Evolutionary conservation across 805 yeast genomes (phyloP), one percentile per base, ranked within the genome.

Genomic region (Candida golubevii): DNA sequence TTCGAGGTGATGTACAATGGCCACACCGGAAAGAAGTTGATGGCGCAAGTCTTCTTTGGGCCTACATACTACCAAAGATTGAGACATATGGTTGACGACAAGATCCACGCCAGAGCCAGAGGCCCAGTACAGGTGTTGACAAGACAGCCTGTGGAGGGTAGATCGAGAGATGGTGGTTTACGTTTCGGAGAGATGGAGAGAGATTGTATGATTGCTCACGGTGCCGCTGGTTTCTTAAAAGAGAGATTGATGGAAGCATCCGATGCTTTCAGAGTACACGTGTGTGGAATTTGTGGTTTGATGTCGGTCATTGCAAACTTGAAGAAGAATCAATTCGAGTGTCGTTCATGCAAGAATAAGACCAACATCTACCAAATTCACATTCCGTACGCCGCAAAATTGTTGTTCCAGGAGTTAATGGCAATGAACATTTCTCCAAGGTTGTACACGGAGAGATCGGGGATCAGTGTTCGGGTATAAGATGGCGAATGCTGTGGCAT

Each of bases 121-220:
- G 99, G 99, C 44, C 98, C 99, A 12, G 95, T 91, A 49, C 98
- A 91, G 76, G 95, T 91, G 46, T 75, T 91, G 66, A 91, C 99
- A 4, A 85, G 98, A 72, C 99, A 91, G 69, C 99, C 99, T 5
- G 97, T 90, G 51, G 98, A 91, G 71, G 99, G 99, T 82, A 83
- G 99, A 69, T 89, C 97, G 13, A 82, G 99, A 72, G 98, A 93
- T 69, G 99, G 99, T 80, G 99, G 99, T 58, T 76, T 91, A 66
- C 88, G 99, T 71, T 90, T 91, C 79, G 99, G 99, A 62, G 99
- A 91, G 70, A 93, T 93, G 99, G 99, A 93, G 72, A 88, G 99
- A 75, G 99, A 93, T 78, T 93, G 99, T 85, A 91, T 93, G 97
- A 93, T 93, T 76, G 99, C 99, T 2, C 98, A 93, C 65, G 99